Percentiles rank a stretch among this genome's conserved stretches.
Evolutionary conservation across 1,284 basidiomycete genomes (phyloP).

Genomic region (Ustilago sp.): DNA sequence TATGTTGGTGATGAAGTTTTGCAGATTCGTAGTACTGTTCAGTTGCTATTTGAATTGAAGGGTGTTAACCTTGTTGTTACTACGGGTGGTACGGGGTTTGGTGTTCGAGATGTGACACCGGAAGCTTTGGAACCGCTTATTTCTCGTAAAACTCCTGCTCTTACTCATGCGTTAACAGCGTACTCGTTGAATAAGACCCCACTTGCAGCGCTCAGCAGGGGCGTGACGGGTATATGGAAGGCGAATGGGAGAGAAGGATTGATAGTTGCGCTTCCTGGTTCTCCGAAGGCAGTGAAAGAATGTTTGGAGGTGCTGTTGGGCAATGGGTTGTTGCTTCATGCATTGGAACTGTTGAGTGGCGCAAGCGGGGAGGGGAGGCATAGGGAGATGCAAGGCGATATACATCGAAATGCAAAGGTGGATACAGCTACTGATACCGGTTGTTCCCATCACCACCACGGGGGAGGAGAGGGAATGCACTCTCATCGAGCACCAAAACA

Average conservation of each 20-base stretch:
- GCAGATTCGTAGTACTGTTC: slow-evolving; percentile 9
- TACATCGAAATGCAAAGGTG: slow-evolving; percentile 11
- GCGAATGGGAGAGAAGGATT: slow-evolving; percentile 73
- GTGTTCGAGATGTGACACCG: slow-evolving; percentile 81
- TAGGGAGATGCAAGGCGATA: slow-evolving; percentile 36
- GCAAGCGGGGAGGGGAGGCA: slow-evolving; percentile 78
- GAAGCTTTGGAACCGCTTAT: slow-evolving; percentile 81
- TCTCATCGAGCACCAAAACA: slow-evolving; percentile 39
- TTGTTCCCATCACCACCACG: slow-evolving; percentile 50
- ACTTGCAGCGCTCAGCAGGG: slow-evolving; percentile 82
- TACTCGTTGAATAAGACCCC: slow-evolving; percentile 80
- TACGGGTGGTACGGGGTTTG: slow-evolving; percentile 88
- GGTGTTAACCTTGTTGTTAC: slow-evolving; percentile 72
- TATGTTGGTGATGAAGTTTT: slow-evolving; percentile 47
- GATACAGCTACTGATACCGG: slow-evolving; percentile 32
- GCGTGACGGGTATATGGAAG: slow-evolving; percentile 77
- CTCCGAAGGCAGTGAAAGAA: slow-evolving; percentile 84
- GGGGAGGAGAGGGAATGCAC: slow-evolving; percentile 43
- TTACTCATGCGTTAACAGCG: slow-evolving; percentile 81
- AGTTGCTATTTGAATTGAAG: slow-evolving; percentile 21
- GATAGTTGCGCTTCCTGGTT: slow-evolving; percentile 83
- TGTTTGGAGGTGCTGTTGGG: slow-evolving; percentile 77
- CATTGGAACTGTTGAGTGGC: slow-evolving; percentile 80
- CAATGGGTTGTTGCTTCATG: slow-evolving; percentile 75
- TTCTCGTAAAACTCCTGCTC: slow-evolving; percentile 79